phyloP scores from a whole-genome alignment of 331 rosid species.

The Malus hybrid region DNA sequence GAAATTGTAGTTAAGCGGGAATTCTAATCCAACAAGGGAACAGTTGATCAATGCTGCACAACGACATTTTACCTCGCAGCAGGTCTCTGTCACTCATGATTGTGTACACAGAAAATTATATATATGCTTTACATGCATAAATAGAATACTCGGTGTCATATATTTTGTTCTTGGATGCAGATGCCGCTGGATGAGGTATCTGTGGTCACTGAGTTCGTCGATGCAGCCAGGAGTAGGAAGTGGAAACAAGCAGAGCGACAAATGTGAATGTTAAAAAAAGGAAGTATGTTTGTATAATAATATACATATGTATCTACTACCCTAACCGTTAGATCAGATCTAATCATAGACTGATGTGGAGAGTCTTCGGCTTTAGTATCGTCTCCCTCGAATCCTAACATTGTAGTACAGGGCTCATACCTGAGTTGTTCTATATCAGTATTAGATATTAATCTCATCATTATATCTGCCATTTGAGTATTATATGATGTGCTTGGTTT shows the following conservation, averaged over 20 bases:
- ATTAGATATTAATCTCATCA: not conserved
- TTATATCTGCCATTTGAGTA: not conserved
- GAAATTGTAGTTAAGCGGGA: conserved; percentile 25
- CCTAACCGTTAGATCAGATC: conserved; percentile 35
- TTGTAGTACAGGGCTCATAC: conserved; percentile 11
- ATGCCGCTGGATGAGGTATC: conserved; percentile 30
- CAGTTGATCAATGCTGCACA: conserved; percentile 34
- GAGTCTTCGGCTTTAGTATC: not conserved
- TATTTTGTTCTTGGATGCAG: not conserved
- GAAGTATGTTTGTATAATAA: conserved; percentile 16
- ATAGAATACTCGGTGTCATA: not conserved
- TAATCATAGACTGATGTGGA: conserved; percentile 20
- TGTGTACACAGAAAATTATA: not conserved
- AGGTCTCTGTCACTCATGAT: conserved; percentile 24
- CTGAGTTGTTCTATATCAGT: too few relatives aligned
- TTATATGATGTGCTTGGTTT: not conserved
- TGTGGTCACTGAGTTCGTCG: conserved; percentile 42
- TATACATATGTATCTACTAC: not conserved
- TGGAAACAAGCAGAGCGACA: conserved; percentile 4
- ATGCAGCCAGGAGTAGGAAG: conserved; percentile 36
- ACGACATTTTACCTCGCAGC: conserved; percentile 42
- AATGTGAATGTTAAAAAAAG: not conserved
- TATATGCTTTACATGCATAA: not conserved
- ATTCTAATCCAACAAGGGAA: conserved; percentile 34
- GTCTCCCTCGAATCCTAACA: conserved; percentile 15